phyloP scores from a whole-genome alignment of 192 early-diverging fungal species.

The Glomus cerebriforme region DNA sequence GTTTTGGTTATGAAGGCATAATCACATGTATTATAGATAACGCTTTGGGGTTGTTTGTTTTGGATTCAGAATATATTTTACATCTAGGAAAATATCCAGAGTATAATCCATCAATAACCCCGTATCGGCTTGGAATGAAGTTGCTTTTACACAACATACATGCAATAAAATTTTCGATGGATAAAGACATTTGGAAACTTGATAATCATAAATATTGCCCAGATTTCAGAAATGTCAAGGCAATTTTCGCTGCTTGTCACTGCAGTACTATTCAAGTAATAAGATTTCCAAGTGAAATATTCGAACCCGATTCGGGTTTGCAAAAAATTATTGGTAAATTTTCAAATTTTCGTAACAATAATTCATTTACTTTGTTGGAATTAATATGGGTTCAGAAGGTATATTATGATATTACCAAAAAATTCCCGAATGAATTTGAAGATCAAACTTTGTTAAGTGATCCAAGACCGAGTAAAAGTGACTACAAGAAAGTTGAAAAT shows the following conservation, averaged over 20 bases:
- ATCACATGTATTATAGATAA: slow-evolving; percentile 22
- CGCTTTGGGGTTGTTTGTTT: slow-evolving; percentile 9
- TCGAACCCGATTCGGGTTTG: not conserved
- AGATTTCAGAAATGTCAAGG: not conserved
- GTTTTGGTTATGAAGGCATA: not conserved
- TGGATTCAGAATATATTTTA: not conserved
- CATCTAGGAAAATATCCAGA: not conserved
- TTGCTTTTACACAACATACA: slow-evolving; percentile 13
- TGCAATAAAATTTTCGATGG: not conserved
- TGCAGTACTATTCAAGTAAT: not conserved
- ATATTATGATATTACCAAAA: not conserved
- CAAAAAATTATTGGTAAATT: not conserved
- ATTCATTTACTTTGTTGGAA: not conserved
- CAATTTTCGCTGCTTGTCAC: slow-evolving; percentile 1
- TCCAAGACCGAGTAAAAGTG: not conserved
- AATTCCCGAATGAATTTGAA: not conserved
- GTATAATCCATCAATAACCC: not conserved
- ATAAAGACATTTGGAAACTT: not conserved
- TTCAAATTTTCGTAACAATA: not conserved
- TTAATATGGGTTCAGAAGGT: slow-evolving; percentile 14
- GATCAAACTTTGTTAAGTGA: not conserved
- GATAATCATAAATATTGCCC: not conserved
- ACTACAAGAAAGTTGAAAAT: not conserved
- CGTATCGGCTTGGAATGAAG: not conserved
- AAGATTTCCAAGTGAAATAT: not conserved